Evolutionary conservation across 2,329 filamentous ascomycete species (phyloP).

Genomic region (Purpureocillium takamizusanense): DNA sequence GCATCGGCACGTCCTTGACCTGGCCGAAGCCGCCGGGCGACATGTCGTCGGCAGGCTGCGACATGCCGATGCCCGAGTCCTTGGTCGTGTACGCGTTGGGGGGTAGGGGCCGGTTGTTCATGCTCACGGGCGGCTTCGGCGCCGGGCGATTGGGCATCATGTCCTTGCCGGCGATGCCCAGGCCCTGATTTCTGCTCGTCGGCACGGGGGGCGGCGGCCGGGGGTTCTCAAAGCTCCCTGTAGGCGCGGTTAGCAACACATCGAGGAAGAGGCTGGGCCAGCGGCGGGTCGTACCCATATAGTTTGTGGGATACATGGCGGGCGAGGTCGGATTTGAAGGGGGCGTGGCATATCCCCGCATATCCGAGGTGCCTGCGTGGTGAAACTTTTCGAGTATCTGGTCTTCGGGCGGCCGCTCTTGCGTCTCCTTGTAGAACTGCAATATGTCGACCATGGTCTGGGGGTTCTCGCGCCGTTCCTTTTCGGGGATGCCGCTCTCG

Average conservation of each 20-base stretch:
- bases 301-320: constrained; percentile 44
- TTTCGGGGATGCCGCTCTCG: constrained; percentile 92
- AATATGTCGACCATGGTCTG: constrained; percentile 94
- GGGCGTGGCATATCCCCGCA: constrained; percentile 33
- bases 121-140: constrained; percentile 69
- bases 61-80: constrained; percentile 56
- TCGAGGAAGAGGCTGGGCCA: constrained; percentile 35
- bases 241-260: background rate
- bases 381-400: constrained; percentile 95
- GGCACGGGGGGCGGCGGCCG: constrained; percentile 87
- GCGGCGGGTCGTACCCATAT: constrained; percentile 54
- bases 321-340: constrained; percentile 39
- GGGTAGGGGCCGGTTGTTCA: constrained; percentile 48
- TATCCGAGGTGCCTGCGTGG: constrained; percentile 58
- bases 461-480: constrained; percentile 90
- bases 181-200: constrained; percentile 34
- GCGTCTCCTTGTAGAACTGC: constrained; percentile 93
- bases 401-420: constrained; percentile 70
- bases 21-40: constrained; percentile 35
- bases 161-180: constrained; percentile 34
- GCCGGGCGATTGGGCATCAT: constrained; percentile 73
- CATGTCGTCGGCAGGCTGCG: constrained; percentile 48
- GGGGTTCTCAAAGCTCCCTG: constrained; percentile 92
- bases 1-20: constrained; percentile 50
- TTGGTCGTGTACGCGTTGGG: constrained; percentile 41